phyloP scores from a whole-genome alignment of 306 rosid species.

The Castanopsis chinensis region DNA sequence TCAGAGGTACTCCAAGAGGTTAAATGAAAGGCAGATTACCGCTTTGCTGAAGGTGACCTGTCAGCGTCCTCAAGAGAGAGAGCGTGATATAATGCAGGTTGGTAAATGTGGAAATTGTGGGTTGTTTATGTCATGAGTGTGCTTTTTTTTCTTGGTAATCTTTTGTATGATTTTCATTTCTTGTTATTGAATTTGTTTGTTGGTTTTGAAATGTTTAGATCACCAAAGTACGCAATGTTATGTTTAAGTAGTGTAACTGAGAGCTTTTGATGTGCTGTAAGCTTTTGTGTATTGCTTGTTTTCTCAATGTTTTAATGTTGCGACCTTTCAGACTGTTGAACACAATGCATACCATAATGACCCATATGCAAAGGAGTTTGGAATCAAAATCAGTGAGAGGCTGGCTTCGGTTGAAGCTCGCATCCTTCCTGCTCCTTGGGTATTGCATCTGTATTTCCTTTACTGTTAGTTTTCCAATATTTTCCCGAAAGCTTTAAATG shows the following conservation, averaged over 20 bases:
- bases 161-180: not conserved
- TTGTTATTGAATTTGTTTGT: no score
- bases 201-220: not conserved
- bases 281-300: not conserved
- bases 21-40: slow-evolving; percentile 87
- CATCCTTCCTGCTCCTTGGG: slow-evolving; percentile 96
- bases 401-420: slow-evolving; percentile 99
- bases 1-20: slow-evolving; percentile 80
- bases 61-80: slow-evolving; percentile 91
- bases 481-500: not conserved
- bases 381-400: slow-evolving; percentile 78
- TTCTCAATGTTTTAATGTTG: not conserved
- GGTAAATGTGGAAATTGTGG: not conserved
- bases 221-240: not conserved
- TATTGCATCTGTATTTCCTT: slow-evolving; percentile 10
- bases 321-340: slow-evolving; percentile 60
- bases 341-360: slow-evolving; percentile 84
- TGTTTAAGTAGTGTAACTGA: not conserved
- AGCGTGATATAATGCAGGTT: slow-evolving; percentile 79
- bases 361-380: slow-evolving; percentile 89
- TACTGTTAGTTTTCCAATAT: not conserved
- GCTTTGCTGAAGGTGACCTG: slow-evolving; percentile 88
- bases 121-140: not conserved
- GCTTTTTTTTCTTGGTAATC: not conserved
- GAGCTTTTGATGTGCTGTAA: not conserved